Evolutionary conservation across 495 filamentous ascomycete species (phyloP), one percentile per base, ranked within the genome.

Genomic region (Xylaria venustula): DNA sequence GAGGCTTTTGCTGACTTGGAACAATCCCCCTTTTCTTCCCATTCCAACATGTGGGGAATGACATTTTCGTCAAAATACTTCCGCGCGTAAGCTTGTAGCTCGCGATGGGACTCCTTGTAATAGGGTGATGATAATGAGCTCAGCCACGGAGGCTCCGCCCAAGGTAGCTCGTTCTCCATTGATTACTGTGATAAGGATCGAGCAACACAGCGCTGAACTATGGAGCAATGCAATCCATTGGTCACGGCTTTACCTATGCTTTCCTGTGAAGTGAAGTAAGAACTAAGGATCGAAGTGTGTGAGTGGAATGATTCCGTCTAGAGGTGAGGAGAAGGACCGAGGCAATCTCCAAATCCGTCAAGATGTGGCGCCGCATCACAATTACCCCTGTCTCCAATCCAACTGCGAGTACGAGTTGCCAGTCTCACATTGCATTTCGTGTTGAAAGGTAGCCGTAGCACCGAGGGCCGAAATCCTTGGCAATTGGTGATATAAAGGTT

Each of bases 81-180:
- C 40, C 86, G 74, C 14, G 84, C 67, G 20, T 79, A 83, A 58
- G 78, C 81, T 68, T 85, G 83, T 42, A 90, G 63, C 22, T 72
- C 67, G 7, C 79, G 69, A 60, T 90, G 87, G n/a, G 76, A 82
- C 3, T 87, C 84, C n/a, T 82, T 86, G 71, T 82, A 90, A 63
- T 88, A 90, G 3, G 85, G 85, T 0, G 81, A 74, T 17, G 36
- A 41, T 15, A 55, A 42, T 6, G 59, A 61, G 22, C 59, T 22
- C 52, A 87, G 68, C 87, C 87, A 89, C 19, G 84, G 55, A 0
- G 84, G 83, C 28, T 68, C 66, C n/a, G 50, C 64, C 51, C 61
- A 68, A 2, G 66, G 66, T 17, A 64, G 11, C 12, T 28, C 58
- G 26, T 53, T 48, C n/a, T 45, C 58, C 56, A 59, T 59, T 42